phyloP scores from a whole-genome alignment of 768 basidiomycete species.

The Agrocybe pediades region DNA sequence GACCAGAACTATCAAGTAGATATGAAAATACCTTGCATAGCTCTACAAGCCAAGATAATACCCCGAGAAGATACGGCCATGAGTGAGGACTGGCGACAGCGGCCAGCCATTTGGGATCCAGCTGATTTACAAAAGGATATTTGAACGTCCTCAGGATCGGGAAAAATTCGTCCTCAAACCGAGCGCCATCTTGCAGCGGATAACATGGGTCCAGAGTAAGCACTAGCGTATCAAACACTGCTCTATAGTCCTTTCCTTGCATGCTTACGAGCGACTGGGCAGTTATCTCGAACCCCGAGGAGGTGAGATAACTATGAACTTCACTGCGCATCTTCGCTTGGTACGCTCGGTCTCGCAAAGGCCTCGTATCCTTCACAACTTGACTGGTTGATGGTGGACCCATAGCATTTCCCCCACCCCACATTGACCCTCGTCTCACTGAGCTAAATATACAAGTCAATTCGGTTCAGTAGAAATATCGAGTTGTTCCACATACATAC shows the following conservation, averaged over 20 bases:
- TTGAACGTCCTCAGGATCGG: constrained; percentile 70
- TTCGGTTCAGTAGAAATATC: background rate
- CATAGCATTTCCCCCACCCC: constrained; percentile 53
- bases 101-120: constrained; percentile 86
- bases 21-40: constrained; percentile 66
- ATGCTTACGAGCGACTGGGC: constrained; percentile 74
- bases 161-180: constrained; percentile 85
- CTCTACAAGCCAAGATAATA: constrained; percentile 91
- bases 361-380: constrained; percentile 70
- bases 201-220: constrained; percentile 69
- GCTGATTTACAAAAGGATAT: constrained; percentile 79
- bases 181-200: constrained; percentile 46
- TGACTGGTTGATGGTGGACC: constrained; percentile 56
- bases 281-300: constrained; percentile 65
- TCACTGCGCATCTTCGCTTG: constrained; percentile 77
- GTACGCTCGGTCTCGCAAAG: constrained; percentile 74
- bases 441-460: constrained; percentile 44
- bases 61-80: constrained; percentile 90
- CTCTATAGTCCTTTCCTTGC: constrained; percentile 83
- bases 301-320: constrained; percentile 70
- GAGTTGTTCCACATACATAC: constrained; percentile 39
- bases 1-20: constrained; percentile 25
- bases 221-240: constrained; percentile 82
- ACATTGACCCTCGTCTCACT: constrained; percentile 75
- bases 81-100: constrained; percentile 88